Conservation (phyloP, 108 stramenopile genomes). For the Craspedostauros australis region DNA sequence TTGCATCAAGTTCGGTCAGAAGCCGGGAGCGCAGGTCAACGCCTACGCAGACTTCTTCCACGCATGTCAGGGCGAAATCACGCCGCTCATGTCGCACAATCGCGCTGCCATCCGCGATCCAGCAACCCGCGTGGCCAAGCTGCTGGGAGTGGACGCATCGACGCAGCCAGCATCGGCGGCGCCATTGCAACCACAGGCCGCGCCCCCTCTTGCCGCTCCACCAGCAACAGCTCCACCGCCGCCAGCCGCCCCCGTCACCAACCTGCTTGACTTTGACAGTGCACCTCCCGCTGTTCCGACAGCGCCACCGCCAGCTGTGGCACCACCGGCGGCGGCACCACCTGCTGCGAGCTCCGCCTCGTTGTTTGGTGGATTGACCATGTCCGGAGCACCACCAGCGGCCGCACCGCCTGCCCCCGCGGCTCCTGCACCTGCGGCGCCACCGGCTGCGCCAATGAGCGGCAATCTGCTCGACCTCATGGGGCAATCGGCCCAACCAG, state of each 20-base stretch:
- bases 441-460: conserved; percentile 4
- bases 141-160: conserved; percentile 49
- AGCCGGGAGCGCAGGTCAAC: conserved; percentile 34
- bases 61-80: conserved; percentile 71
- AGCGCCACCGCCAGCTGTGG: conserved; percentile 22
- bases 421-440: conserved; percentile 5
- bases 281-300: conserved; percentile 15
- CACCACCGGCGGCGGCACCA: conserved; percentile 11
- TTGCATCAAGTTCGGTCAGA: conserved; percentile 39
- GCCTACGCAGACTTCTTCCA: conserved; percentile 80
- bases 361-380: conserved; percentile 14
- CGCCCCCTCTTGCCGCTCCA: conserved; percentile 24
- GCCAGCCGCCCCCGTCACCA: conserved; percentile 42
- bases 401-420: conserved; percentile 10
- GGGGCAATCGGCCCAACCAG: conserved; percentile 28
- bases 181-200: not conserved
- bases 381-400: not conserved
- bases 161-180: conserved; percentile 6
- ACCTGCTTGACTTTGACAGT: conserved; percentile 76
- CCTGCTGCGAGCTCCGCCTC: not conserved
- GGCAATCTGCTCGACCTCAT: conserved; percentile 32
- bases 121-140: conserved; percentile 56
- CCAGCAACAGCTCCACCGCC: conserved; percentile 32
- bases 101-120: conserved; percentile 61
- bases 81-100: conserved; percentile 57